A percentile compares a stretch with the other conserved stretches of the same genome.
These are phyloP conservation scores for Lachnellula arida DNA, from an alignment of 2,329 filamentous ascomycete genomes.

Conservation along the genomic window DNA sequence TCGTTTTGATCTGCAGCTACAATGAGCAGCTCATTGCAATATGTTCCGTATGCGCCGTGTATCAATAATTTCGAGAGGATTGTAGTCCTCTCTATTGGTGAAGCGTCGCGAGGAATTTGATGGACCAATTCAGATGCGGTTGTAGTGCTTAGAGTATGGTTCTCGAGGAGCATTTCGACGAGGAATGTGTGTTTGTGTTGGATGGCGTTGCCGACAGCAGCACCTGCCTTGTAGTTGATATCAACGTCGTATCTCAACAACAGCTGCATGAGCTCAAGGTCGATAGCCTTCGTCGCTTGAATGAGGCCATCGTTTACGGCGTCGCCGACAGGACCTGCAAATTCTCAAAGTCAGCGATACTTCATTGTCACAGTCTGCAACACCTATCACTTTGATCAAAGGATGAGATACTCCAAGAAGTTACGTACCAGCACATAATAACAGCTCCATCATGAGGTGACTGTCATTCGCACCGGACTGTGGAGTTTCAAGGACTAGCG, in stretches of 20 bases:
- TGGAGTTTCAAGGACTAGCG: constrained; percentile 33
- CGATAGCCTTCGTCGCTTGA: constrained; percentile 7
- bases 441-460: constrained; percentile 47
- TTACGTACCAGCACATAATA: constrained; percentile 49
- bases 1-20: constrained; percentile 21
- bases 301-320: constrained; percentile 13
- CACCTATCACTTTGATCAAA: too few relatives aligned
- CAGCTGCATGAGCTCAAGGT: constrained; percentile 42
- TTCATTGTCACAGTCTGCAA: too few relatives aligned
- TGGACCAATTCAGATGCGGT: constrained; percentile 14
- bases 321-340: constrained; percentile 42
- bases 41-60: constrained; percentile 20
- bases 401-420: too few relatives aligned
- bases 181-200: constrained; percentile 12
- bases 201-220: constrained; percentile 32
- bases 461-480: constrained; percentile 45
- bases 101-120: constrained; percentile 2
- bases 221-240: constrained; percentile 45
- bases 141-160: constrained; percentile 10
- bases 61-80: constrained; percentile 15
- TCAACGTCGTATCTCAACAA: constrained; percentile 49
- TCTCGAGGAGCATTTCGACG: constrained; percentile 10
- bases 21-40: constrained; percentile 21
- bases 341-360: too few relatives aligned
- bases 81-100: constrained; percentile 9